phyloP scores from a whole-genome alignment of 164 flowering plant species.

The Stephania japonica region DNA sequence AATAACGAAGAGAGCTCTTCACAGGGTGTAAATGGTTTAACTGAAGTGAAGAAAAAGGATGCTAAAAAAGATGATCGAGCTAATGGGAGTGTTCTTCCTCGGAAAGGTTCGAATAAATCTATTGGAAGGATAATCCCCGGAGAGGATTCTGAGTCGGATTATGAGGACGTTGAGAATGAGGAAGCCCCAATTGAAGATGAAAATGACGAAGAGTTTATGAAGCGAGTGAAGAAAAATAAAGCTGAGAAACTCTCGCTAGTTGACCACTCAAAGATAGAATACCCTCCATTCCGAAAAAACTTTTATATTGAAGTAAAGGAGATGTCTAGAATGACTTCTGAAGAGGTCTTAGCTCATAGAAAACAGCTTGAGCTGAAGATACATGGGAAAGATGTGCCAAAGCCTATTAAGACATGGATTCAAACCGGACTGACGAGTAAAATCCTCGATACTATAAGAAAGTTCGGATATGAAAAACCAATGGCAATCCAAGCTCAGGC shows the following conservation, averaged over 20 bases:
- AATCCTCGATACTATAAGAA: conserved; percentile 71
- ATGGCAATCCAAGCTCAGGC: conserved; percentile 98
- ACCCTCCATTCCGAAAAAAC: conserved; percentile 69
- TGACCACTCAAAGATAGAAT: conserved; percentile 89
- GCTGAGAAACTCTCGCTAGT: conserved; percentile 84
- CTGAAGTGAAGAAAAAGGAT: conserved; percentile 29
- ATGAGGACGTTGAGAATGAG: conserved; percentile 50
- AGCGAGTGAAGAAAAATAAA: conserved; percentile 93
- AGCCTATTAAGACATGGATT: conserved; percentile 80
- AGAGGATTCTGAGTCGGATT: conserved; percentile 85
- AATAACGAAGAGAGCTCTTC: conserved; percentile 26
- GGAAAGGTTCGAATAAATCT: conserved; percentile 37
- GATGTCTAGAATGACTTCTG: conserved; percentile 67
- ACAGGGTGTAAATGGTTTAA: conserved; percentile 16
- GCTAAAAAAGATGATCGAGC: conserved; percentile 18
- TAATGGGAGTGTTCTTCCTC: conserved; percentile 33
- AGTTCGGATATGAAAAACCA: conserved; percentile 81
- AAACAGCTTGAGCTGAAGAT: conserved; percentile 80
- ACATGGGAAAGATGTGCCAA: conserved; percentile 95
- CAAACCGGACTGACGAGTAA: conserved; percentile 86
- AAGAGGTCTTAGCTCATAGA: conserved; percentile 70
- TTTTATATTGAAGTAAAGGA: conserved; percentile 94
- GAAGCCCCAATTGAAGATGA: conserved; percentile 65
- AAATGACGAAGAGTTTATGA: conserved; percentile 94
- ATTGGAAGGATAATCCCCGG: conserved; percentile 85